phyloP scores from a whole-genome alignment of 306 rosid genomes.

The Cicer yamashitae region DNA sequence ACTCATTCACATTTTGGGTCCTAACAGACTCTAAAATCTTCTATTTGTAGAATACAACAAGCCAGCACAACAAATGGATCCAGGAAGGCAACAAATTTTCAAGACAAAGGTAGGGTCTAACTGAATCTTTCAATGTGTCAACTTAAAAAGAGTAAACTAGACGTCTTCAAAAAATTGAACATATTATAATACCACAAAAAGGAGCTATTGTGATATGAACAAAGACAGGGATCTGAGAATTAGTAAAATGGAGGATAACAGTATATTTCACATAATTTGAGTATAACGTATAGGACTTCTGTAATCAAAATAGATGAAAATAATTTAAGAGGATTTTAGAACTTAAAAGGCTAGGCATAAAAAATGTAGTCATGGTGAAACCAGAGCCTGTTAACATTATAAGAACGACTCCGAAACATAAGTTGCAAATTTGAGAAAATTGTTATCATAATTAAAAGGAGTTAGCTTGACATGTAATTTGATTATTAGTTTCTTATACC shows the following conservation, averaged over 20 bases:
- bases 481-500: conserved; percentile 58
- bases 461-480: conserved; percentile 20
- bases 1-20: no score
- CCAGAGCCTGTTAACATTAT: neutral
- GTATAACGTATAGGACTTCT: conserved; percentile 21
- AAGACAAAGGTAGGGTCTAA: neutral
- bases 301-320: neutral
- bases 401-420: conserved; percentile 34
- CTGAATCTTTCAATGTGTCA: conserved; percentile 1
- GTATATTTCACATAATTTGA: conserved; percentile 7
- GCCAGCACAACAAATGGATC: no score
- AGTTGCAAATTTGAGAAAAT: conserved; percentile 8
- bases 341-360: conserved; percentile 24
- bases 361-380: conserved; percentile 29
- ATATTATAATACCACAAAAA: conserved; percentile 20
- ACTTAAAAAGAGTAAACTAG: neutral
- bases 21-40: no score
- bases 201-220: neutral
- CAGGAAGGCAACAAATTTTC: neutral
- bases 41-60: no score
- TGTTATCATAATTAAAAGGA: conserved; percentile 4
- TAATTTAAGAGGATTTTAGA: conserved; percentile 21
- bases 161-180: neutral
- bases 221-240: neutral
- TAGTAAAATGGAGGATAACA: conserved; percentile 23